A percentile compares a stretch with the other conserved stretches of the same genome.
phyloP scores from a whole-genome alignment of 2,329 filamentous ascomycete genomes.

The Lecanicillium sp. region DNA sequence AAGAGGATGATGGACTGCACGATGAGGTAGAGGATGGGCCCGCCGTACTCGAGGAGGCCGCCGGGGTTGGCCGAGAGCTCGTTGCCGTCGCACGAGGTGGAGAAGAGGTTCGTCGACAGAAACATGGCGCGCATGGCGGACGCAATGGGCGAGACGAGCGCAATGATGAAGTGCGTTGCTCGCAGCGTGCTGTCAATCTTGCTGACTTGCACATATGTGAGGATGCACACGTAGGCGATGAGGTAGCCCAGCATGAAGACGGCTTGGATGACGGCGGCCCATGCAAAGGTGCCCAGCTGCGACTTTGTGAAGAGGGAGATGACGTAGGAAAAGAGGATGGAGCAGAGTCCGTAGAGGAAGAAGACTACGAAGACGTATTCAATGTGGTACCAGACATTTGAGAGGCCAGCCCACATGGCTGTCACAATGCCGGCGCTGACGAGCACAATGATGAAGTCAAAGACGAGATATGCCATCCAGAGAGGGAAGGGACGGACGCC shows the following conservation, averaged over 20 bases:
- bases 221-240: slow-evolving; percentile 61
- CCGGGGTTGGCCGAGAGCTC: slow-evolving; percentile 61
- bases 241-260: slow-evolving; percentile 64
- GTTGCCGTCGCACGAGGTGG: slow-evolving; percentile 62
- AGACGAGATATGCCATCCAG: slow-evolving; percentile 75
- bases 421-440: slow-evolving; percentile 55
- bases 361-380: slow-evolving; percentile 79
- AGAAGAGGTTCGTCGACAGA: slow-evolving; percentile 75
- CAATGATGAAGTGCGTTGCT: slow-evolving; percentile 68
- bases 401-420: slow-evolving; percentile 59
- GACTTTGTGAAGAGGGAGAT: slow-evolving; percentile 73
- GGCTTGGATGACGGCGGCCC: slow-evolving; percentile 70
- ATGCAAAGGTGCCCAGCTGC: slow-evolving; percentile 77
- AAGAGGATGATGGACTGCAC: slow-evolving; percentile 68
- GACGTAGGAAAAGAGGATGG: slow-evolving; percentile 70
- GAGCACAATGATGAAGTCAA: slow-evolving; percentile 73
- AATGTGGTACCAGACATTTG: slow-evolving; percentile 65
- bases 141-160: slow-evolving; percentile 66
- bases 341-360: slow-evolving; percentile 71
- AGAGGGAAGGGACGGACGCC: slow-evolving; percentile 75
- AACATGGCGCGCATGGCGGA: slow-evolving; percentile 70
- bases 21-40: slow-evolving; percentile 75
- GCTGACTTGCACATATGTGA: slow-evolving; percentile 67
- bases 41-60: slow-evolving; percentile 67
- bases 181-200: slow-evolving; percentile 60